A percentile compares a stretch with the other conserved stretches of the same genome.
phyloP scores from a whole-genome alignment of 148 eudicot genomes.

The Amaranthus hypochondriacus region DNA sequence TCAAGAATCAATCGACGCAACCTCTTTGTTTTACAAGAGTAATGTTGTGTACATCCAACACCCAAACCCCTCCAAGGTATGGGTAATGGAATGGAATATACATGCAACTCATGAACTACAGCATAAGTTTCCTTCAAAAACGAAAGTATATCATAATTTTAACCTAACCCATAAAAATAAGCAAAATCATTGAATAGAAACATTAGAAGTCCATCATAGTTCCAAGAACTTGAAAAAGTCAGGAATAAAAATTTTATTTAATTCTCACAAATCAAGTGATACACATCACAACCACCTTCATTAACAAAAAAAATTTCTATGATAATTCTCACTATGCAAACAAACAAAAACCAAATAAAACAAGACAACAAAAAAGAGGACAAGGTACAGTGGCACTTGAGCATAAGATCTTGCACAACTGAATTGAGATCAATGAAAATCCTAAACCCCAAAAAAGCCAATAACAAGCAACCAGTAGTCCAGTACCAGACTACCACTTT shows the following conservation, averaged over 20 bases:
- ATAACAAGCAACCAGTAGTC: neutral
- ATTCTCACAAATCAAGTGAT: neutral
- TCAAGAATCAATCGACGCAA: no score
- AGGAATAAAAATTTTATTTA: neutral
- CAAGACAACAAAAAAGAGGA: neutral
- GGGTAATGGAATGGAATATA: no score
- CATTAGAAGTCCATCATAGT: neutral
- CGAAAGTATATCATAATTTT: no score
- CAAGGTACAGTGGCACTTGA: neutral
- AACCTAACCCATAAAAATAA: neutral
- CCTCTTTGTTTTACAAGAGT: no score
- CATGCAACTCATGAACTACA: neutral
- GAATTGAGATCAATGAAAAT: neutral
- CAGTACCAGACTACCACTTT: no score
- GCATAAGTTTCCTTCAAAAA: neutral
- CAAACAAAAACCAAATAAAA: neutral
- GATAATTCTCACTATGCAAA: neutral
- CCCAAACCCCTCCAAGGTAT: no score
- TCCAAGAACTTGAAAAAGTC: neutral
- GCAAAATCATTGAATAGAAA: neutral
- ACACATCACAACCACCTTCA: neutral
- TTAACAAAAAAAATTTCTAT: neutral
- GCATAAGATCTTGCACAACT: conserved; percentile 1
- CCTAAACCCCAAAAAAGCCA: conserved; percentile 10
- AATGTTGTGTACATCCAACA: no score